phyloP scores from a whole-genome alignment of 306 rosid species.

The Cicer chorassanicum region DNA sequence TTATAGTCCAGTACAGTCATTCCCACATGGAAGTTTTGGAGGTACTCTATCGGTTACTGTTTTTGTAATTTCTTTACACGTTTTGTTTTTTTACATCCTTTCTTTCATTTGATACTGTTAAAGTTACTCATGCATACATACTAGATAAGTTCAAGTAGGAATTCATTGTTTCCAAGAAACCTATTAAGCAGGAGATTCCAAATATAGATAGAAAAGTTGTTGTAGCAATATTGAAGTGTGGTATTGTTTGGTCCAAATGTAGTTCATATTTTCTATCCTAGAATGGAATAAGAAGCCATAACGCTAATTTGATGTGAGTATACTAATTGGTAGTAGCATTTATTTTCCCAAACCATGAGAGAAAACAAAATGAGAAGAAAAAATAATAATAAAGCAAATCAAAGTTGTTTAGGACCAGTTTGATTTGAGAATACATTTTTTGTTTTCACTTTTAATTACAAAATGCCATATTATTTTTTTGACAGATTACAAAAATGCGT shows the following conservation, averaged over 20 bases:
- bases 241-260: not conserved
- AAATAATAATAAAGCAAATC: not conserved
- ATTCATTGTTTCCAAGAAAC: not conserved
- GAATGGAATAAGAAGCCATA: not conserved
- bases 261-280: not conserved
- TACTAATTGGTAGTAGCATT: not conserved
- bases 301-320: not conserved
- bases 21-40: slow-evolving; percentile 52
- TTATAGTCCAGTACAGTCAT: slow-evolving; percentile 47
- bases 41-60: slow-evolving; percentile 43
- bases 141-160: not conserved
- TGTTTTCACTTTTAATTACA: not conserved
- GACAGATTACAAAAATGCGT: not conserved
- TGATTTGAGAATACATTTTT: not conserved
- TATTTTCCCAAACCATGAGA: not conserved
- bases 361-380: not conserved
- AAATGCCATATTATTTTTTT: too few species aligned
- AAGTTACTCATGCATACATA: not conserved
- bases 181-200: not conserved
- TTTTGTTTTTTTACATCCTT: not conserved
- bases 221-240: not conserved
- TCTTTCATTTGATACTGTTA: not conserved
- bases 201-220: not conserved
- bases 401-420: not conserved
- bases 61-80: not conserved